Base-by-base conservation (phyloP, 257 asterid genomes). In the Solanum megistacrolobum region DNA sequence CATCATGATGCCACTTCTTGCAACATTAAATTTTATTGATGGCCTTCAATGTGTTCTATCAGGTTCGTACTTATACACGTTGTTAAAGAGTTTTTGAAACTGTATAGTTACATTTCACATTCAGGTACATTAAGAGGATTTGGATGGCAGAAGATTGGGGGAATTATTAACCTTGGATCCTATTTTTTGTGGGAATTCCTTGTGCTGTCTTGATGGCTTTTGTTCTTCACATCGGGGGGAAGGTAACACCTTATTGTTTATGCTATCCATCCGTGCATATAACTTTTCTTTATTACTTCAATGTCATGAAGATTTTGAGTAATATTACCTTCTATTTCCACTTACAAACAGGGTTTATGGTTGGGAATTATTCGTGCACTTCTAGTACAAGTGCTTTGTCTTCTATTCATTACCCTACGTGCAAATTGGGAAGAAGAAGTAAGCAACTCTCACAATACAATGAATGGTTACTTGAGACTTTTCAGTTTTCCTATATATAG, bases 1-100 rank as follows among this genome's bases (percentile, higher is more conserved):
- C 21, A 85, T 58, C 31, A 95, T 96, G 97, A 88, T 94, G 94
- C 98, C 97, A 2, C 88, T 96, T 88, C 94, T 96, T 31, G 99
- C 98, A 66, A 7, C 87, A 25, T 95, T 97, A 29, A 93, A 94
- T 92, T 88, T 95, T 89, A n/a, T 94, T 20, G 98, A 96, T 84
- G 96, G 98, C 31, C 93, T 96, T 66, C 98, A 95, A 68, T 89
- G 95, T 91, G 97, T 96, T 89, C 95, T 96, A 83, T 94, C 98
- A 84, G 98, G 98, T 96, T 91, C 23, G 2, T 2, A 43, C 66
- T 43, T 55, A 0, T 55, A 20, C 25, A 55, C 4, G 11, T 20
- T 18, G 32, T 31, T 32, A 32, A 32, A 32, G 4, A 32, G 34
- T 32, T 32, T 32, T 32, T 32, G 34, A 32, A 32, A 32, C 4